Percentiles rank a stretch among this genome's conserved stretches.
Conservation (phyloP, 2,329 filamentous ascomycete species). For the Hortaea sp. region DNA sequence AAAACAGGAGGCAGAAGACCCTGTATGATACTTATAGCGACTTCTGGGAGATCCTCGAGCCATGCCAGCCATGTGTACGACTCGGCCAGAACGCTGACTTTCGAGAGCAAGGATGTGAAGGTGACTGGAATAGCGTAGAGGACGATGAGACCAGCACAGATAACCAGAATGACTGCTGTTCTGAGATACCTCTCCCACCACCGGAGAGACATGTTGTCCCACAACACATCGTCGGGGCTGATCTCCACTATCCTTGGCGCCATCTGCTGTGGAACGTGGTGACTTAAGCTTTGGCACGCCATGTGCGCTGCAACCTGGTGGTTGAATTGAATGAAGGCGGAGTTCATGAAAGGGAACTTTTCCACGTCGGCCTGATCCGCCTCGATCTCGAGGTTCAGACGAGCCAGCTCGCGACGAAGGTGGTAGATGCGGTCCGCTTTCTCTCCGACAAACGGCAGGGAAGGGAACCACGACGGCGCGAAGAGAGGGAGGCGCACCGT, state of each 20-base stretch:
- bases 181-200: conserved; percentile 89
- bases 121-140: conserved; percentile 87
- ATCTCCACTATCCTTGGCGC: conserved; percentile 86
- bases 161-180: conserved; percentile 51
- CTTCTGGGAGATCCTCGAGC: conserved; percentile 51
- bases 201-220: conserved; percentile 91
- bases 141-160: conserved; percentile 67
- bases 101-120: conserved; percentile 73
- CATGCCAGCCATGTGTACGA: conserved; percentile 60
- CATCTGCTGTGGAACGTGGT: conserved; percentile 91
- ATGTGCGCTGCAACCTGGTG: conserved; percentile 96
- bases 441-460: conserved; percentile 67
- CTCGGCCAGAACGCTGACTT: conserved; percentile 60
- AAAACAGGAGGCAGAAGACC: conserved; percentile 77
- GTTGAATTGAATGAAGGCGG: conserved; percentile 97
- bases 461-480: conserved; percentile 59
- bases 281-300: conserved; percentile 85
- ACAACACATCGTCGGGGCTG: conserved; percentile 81
- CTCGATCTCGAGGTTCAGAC: conserved; percentile 85
- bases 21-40: conserved; percentile 59
- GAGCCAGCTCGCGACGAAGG: conserved; percentile 75
- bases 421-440: conserved; percentile 95
- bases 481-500: conserved; percentile 67
- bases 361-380: conserved; percentile 78
- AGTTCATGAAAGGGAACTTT: conserved; percentile 84